Evolutionary conservation across 805 yeast species (phyloP).

Genomic region (Saturnispora mendoncae): DNA sequence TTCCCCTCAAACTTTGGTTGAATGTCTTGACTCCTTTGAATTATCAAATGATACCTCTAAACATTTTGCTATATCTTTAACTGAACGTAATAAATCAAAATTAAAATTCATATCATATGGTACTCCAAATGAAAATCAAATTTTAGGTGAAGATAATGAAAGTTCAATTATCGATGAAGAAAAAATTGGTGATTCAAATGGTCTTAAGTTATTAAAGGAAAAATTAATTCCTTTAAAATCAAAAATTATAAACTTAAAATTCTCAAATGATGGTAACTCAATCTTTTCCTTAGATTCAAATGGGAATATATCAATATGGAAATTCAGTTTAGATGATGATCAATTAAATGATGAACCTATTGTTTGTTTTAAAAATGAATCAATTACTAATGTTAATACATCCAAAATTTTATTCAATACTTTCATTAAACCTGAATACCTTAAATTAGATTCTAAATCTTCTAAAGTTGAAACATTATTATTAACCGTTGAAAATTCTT

Average conservation of each 20-base stretch:
- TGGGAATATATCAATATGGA: slow-evolving; percentile 26
- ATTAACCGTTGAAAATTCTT: slow-evolving; percentile 17
- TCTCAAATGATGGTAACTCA: slow-evolving; percentile 22
- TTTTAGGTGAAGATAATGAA: slow-evolving; percentile 7
- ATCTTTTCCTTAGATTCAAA: slow-evolving; percentile 26
- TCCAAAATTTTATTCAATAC: slow-evolving; percentile 17
- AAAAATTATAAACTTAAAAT: slow-evolving; percentile 21
- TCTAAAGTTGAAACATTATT: slow-evolving; percentile 18
- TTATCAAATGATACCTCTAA: slow-evolving; percentile 21
- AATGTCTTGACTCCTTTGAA: slow-evolving; percentile 32
- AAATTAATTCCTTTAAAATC: slow-evolving; percentile 21
- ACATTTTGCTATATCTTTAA: slow-evolving; percentile 28
- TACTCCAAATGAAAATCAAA: slow-evolving; percentile 2
- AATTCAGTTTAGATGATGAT: slow-evolving; percentile 15
- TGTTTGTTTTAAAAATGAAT: slow-evolving; percentile 9
- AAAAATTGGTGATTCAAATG: slow-evolving; percentile 16
- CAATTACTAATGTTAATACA: slow-evolving; percentile 9
- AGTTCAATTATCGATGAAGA: slow-evolving; percentile 27
- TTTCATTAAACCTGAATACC: slow-evolving; percentile 22
- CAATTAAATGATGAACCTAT: slow-evolving; percentile 8
- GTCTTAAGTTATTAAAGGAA: slow-evolving; percentile 28
- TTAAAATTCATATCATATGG: slow-evolving; percentile 25
- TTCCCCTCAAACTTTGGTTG: slow-evolving; percentile 38
- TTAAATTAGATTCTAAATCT: slow-evolving; percentile 18
- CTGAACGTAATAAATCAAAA: slow-evolving; percentile 29